Evolutionary conservation across 768 basidiomycete species (phyloP).

Genomic region (Leccinum variicolor): DNA sequence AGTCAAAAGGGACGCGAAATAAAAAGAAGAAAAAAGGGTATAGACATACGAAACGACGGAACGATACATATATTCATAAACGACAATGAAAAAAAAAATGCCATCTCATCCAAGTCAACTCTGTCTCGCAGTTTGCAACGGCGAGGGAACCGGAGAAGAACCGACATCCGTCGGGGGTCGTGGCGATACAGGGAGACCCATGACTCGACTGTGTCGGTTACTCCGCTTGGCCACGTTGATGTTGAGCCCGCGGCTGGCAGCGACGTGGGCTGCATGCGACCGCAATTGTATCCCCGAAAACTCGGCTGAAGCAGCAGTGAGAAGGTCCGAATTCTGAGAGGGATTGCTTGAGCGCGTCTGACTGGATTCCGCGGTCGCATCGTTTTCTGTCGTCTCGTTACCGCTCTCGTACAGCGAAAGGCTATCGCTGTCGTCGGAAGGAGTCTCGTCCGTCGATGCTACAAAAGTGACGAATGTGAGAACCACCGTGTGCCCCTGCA

Average conservation of each 20-base stretch:
- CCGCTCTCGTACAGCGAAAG: slow-evolving; percentile 71
- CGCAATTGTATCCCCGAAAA: slow-evolving; percentile 34
- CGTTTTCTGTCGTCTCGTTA: slow-evolving; percentile 65
- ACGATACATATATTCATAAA: slow-evolving; percentile 12
- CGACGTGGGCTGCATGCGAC: slow-evolving; percentile 56
- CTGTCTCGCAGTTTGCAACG: slow-evolving; percentile 24
- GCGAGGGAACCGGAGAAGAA: slow-evolving; percentile 14
- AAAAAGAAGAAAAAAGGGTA: slow-evolving; percentile 24
- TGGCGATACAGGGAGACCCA: slow-evolving; percentile 56
- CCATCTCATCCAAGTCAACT: slow-evolving; percentile 11
- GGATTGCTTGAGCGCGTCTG: slow-evolving; percentile 38
- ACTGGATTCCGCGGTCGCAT: slow-evolving; percentile 44
- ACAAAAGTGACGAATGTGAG: slow-evolving; percentile 7
- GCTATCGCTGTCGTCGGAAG: slow-evolving; percentile 69
- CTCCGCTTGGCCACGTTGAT: slow-evolving; percentile 55
- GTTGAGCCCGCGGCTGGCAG: slow-evolving; percentile 70
- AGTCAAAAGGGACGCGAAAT: not conserved
- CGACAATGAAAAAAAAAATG: not conserved
- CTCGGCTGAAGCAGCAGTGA: slow-evolving; percentile 19
- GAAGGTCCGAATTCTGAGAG: slow-evolving; percentile 25
- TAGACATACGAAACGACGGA: slow-evolving; percentile 18
- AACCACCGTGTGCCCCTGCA: not conserved
- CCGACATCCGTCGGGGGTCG: slow-evolving; percentile 19
- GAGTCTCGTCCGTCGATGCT: slow-evolving; percentile 56
- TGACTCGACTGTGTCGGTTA: slow-evolving; percentile 61